These are phyloP conservation scores for Dictyostelium capitatum DNA, from an alignment of 78 protist genomes.

Conservation along the genomic window DNA sequence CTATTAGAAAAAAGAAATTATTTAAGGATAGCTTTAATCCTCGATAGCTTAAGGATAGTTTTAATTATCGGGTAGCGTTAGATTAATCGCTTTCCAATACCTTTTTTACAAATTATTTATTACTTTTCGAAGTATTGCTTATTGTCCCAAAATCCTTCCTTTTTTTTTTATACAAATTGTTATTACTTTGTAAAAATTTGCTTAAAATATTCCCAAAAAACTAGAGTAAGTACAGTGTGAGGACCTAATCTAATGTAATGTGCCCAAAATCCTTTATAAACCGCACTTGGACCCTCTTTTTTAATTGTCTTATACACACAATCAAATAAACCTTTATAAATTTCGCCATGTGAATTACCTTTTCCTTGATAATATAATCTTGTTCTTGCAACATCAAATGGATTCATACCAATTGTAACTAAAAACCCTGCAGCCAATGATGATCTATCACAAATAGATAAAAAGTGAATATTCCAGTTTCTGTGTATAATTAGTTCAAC, in stretches of 20 bases:
- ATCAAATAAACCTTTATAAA: conserved; percentile 56
- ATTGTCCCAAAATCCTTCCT: not conserved
- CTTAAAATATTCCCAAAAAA: conserved; percentile 79
- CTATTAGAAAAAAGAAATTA: too few relatives aligned
- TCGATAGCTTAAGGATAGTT: too few relatives aligned
- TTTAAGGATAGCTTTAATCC: too few relatives aligned
- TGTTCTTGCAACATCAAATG: conserved; percentile 78
- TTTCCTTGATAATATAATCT: conserved; percentile 69
- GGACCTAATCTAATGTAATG: conserved; percentile 72
- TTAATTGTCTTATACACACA: conserved; percentile 67
- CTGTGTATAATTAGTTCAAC: too few relatives aligned
- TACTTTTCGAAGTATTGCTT: not conserved
- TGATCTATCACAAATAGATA: not conserved
- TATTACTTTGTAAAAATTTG: conserved; percentile 1
- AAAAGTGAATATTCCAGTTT: too few relatives aligned
- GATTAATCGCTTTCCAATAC: too few relatives aligned
- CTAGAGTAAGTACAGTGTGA: conserved; percentile 51
- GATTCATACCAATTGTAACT: conserved; percentile 77
- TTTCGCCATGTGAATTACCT: conserved; percentile 74
- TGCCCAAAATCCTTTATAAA: conserved; percentile 75
- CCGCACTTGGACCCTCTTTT: conserved; percentile 52
- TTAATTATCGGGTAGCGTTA: too few relatives aligned
- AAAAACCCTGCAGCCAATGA: conserved; percentile 60
- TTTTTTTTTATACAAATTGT: not conserved
- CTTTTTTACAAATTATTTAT: not conserved